These are phyloP conservation scores for Trypanosomatidae sp. DNA, from an alignment of 208 protist species.

Conservation along the genomic window DNA sequence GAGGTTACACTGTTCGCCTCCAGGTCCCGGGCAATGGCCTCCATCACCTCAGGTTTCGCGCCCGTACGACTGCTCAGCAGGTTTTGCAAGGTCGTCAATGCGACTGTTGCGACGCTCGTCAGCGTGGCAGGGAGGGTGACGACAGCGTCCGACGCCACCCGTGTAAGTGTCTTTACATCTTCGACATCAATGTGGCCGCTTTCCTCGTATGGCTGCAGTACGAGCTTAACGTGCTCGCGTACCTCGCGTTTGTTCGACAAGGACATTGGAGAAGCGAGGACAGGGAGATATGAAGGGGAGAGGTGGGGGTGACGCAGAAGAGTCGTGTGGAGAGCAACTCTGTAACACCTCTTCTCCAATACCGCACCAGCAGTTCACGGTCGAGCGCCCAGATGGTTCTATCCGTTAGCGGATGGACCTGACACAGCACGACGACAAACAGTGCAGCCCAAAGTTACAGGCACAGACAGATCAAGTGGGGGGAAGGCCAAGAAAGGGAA, in stretches of 20 bases:
- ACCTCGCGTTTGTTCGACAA: conserved; percentile 71
- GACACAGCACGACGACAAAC: background rate
- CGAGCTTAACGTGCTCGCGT: conserved; percentile 55
- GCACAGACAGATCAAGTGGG: background rate
- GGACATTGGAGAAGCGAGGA: conserved; percentile 15
- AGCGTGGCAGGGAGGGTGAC: conserved; percentile 26
- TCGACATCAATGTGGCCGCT: conserved; percentile 57
- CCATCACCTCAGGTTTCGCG: conserved; percentile 11
- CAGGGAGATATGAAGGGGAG: background rate
- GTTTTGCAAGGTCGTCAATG: conserved; percentile 25
- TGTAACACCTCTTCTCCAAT: background rate
- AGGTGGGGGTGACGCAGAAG: background rate
- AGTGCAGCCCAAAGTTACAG: background rate
- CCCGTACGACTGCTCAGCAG: conserved; percentile 19
- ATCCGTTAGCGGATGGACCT: background rate
- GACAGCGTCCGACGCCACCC: conserved; percentile 44
- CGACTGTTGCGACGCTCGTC: conserved; percentile 19
- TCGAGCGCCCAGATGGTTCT: background rate
- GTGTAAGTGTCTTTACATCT: conserved; percentile 57
- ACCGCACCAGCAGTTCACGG: background rate
- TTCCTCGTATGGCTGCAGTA: conserved; percentile 50
- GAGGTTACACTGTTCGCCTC: background rate
- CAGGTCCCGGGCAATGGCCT: conserved; percentile 12
- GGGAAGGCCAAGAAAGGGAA: background rate
- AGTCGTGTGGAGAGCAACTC: background rate